Evolutionary conservation across 2,329 filamentous ascomycete species (phyloP).

Genomic region (Metarhizium guizhouense): DNA sequence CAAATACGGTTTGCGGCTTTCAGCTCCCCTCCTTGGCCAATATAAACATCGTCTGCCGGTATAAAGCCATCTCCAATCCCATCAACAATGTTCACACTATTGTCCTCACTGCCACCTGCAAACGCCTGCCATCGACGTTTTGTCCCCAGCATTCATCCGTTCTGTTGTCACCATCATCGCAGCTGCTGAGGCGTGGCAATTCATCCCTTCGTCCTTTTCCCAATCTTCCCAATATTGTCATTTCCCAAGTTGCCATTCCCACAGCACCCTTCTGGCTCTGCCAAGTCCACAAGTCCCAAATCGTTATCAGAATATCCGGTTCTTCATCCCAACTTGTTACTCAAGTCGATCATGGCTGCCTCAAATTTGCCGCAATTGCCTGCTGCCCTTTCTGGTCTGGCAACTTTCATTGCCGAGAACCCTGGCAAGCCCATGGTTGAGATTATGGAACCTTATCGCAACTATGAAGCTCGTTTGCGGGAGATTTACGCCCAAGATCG

Average conservation of each 20-base stretch:
- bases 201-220: too few species aligned
- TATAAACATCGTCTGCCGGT: background rate
- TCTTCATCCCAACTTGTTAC: too few species aligned
- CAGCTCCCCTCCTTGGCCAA: background rate
- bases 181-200: too few species aligned
- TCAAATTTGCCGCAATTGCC: constrained; percentile 35
- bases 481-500: constrained; percentile 62
- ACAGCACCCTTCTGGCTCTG: too few species aligned
- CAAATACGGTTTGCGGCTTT: background rate
- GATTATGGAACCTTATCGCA: constrained; percentile 56
- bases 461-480: constrained; percentile 58
- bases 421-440: constrained; percentile 43
- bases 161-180: background rate
- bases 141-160: background rate
- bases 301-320: too few species aligned
- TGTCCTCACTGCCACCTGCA: background rate
- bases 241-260: too few species aligned
- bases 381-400: constrained; percentile 34
- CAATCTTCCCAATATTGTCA: too few species aligned
- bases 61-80: background rate
- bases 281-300: too few species aligned
- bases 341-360: constrained; percentile 21
- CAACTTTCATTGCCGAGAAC: constrained; percentile 45
- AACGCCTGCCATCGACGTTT: background rate
- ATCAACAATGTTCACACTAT: background rate